Evolutionary conservation across 2,329 filamentous ascomycete species (phyloP).

Genomic region (Colletotrichum sp.): DNA sequence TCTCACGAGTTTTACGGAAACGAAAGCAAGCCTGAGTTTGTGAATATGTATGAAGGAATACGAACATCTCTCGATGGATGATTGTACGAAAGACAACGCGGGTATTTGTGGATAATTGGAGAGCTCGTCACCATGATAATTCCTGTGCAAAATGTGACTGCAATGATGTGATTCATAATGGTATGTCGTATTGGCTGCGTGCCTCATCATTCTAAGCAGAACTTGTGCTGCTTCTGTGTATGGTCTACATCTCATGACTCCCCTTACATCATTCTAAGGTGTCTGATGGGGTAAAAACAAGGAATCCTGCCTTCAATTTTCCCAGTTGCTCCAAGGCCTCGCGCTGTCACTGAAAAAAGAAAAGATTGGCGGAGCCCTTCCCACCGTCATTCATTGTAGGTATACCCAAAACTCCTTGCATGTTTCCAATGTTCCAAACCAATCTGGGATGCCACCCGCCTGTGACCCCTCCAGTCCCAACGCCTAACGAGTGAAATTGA

Average conservation of each 20-base stretch:
- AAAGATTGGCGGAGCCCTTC: not conserved
- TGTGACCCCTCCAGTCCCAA: not conserved
- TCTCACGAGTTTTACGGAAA: not conserved
- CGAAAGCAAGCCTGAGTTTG: not conserved
- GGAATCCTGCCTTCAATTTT: not conserved
- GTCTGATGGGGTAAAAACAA: not conserved
- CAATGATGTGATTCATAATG: not conserved
- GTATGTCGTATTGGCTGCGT: constrained; percentile 4
- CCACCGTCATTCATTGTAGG: not conserved
- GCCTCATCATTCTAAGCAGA: constrained; percentile 17
- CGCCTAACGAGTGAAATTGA: constrained; percentile 13
- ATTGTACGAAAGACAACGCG: constrained; percentile 1
- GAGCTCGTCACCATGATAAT: not conserved
- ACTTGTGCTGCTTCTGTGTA: constrained; percentile 3
- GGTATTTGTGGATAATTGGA: not conserved
- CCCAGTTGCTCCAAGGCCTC: not conserved
- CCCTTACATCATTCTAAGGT: constrained; percentile 2
- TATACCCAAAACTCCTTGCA: constrained; percentile 13
- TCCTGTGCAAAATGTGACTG: not conserved
- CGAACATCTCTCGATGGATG: not conserved
- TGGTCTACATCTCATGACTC: constrained; percentile 3
- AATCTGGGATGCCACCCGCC: not conserved
- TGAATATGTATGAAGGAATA: not conserved
- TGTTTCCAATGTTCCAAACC: not conserved
- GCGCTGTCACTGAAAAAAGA: not conserved